Conservation (phyloP, 2,329 filamentous ascomycete species). For the Epichloe elymi region DNA sequence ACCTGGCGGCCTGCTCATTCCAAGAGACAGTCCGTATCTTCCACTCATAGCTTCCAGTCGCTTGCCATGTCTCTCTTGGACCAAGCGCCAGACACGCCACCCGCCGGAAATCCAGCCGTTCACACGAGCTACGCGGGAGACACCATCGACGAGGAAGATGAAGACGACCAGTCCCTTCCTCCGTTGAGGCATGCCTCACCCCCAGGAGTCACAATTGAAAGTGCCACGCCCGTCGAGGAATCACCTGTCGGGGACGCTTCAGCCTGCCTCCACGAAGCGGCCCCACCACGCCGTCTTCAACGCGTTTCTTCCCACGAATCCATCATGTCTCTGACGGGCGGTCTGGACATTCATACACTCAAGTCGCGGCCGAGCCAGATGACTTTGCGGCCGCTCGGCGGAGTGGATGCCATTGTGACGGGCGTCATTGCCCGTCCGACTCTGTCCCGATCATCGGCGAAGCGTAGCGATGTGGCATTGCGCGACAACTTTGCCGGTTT, state of each 20-base stretch:
- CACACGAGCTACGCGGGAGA: constrained; percentile 14
- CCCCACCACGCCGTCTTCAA: constrained; percentile 37
- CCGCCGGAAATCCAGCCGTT: constrained; percentile 7
- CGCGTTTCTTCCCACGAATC: constrained; percentile 73
- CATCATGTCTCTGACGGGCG: constrained; percentile 73
- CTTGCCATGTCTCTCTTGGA: constrained; percentile 20
- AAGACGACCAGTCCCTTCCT: constrained; percentile 15
- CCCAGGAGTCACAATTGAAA: constrained; percentile 14
- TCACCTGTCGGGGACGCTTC: constrained; percentile 17
- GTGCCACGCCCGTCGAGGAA: constrained; percentile 20
- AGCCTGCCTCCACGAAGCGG: constrained; percentile 21
- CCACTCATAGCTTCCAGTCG: constrained; percentile 35
- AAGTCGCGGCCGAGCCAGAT: constrained; percentile 65
- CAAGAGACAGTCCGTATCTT: constrained; percentile 44
- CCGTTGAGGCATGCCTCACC: constrained; percentile 12
- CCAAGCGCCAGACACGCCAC: constrained; percentile 14
- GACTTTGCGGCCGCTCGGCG: constrained; percentile 40
- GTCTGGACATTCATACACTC: constrained; percentile 80
- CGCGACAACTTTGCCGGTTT: constrained; percentile 39
- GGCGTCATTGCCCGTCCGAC: constrained; percentile 47
- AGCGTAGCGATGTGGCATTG: constrained; percentile 40
- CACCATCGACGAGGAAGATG: constrained; percentile 26
- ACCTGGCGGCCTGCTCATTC: constrained; percentile 37
- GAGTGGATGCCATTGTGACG: constrained; percentile 42
- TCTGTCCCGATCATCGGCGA: constrained; percentile 32